Evolutionary conservation across 1,284 basidiomycete genomes (phyloP).

Genomic region (Coriolopsis trogii): DNA sequence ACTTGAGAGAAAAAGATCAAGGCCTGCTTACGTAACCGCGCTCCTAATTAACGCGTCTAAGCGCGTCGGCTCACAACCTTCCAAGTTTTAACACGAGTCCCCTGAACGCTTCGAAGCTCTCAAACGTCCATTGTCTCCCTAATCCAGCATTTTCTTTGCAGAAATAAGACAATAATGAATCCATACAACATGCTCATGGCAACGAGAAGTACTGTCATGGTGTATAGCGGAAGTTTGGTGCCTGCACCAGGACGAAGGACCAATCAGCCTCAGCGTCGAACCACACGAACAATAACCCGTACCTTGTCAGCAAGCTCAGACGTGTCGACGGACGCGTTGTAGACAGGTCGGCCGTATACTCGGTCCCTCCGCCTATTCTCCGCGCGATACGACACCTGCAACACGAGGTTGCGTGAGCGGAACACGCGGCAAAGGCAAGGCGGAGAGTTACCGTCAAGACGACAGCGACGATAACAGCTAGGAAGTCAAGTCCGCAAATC

Average conservation of each 20-base stretch:
- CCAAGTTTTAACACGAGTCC: too few relatives aligned
- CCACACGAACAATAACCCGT: too few relatives aligned
- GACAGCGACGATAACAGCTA: slow-evolving; percentile 55
- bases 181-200: too few relatives aligned
- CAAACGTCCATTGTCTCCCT: too few relatives aligned
- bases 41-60: slow-evolving; percentile 15
- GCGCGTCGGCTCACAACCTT: too few relatives aligned
- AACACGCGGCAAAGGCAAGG: not conserved
- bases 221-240: too few relatives aligned
- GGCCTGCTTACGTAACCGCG: slow-evolving; percentile 20
- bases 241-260: too few relatives aligned
- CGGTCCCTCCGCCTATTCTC: slow-evolving; percentile 64
- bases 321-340: slow-evolving; percentile 60
- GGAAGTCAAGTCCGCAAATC: slow-evolving; percentile 57
- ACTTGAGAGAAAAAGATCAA: slow-evolving; percentile 23
- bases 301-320: slow-evolving; percentile 70
- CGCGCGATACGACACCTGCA: slow-evolving; percentile 59
- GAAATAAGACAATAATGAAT: too few relatives aligned
- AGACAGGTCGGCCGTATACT: slow-evolving; percentile 54
- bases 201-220: too few relatives aligned
- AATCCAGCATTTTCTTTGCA: too few relatives aligned
- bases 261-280: too few relatives aligned
- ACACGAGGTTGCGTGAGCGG: not conserved
- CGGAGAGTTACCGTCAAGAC: slow-evolving; percentile 51
- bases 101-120: too few relatives aligned